phyloP scores from a whole-genome alignment of 129 eudicot species.

The Chrysanthemum seticuspe region DNA sequence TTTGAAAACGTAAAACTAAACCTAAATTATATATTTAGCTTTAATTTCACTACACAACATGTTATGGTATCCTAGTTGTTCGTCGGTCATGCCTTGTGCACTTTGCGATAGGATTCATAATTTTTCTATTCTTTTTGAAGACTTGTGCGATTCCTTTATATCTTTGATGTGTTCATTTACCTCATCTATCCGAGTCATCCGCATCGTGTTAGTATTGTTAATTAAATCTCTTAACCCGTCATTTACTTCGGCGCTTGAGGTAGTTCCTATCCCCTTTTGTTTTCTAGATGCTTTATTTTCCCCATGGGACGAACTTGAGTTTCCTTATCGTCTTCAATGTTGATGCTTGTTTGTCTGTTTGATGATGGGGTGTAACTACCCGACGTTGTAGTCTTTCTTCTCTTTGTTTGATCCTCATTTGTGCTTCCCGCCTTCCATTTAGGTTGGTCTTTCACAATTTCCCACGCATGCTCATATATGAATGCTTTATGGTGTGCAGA shows the following conservation, averaged over 20 bases:
- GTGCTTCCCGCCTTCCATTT: not conserved
- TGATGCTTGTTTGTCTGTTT: not conserved
- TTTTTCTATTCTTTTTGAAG: not conserved
- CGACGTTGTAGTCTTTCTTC: not conserved
- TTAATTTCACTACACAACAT: not conserved
- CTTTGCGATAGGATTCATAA: not conserved
- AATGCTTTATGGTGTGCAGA: no score
- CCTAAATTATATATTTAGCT: no score
- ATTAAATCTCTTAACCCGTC: not conserved
- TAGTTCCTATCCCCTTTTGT: not conserved
- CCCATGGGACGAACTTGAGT: not conserved
- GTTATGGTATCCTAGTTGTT: no score
- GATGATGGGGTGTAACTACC: slow-evolving; percentile 5
- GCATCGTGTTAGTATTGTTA: not conserved
- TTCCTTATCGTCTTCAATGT: not conserved
- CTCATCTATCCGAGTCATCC: not conserved
- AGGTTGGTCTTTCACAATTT: not conserved
- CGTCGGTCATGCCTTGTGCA: not conserved
- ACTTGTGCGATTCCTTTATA: not conserved
- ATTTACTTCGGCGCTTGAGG: not conserved
- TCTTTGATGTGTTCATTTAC: not conserved
- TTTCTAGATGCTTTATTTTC: not conserved
- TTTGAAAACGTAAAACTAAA: no score
- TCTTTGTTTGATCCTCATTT: not conserved
- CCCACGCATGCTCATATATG: not conserved